Conservation (phyloP, 805 yeast species). For the Priceomyces haplophilus region DNA sequence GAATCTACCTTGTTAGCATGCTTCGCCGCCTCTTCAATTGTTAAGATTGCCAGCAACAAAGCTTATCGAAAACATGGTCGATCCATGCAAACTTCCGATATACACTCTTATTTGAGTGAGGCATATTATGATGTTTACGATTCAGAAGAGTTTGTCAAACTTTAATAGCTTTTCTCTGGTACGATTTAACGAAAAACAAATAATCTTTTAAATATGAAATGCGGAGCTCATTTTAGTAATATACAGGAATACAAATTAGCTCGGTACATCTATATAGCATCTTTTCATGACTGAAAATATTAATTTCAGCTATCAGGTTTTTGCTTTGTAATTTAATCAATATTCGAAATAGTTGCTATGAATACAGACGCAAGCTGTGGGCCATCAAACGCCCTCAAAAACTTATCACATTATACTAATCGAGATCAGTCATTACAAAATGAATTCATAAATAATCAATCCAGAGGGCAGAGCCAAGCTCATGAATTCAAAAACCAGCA, state of each 20-base stretch:
- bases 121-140: conserved; percentile 54
- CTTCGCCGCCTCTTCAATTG: conserved; percentile 67
- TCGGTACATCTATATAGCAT: neutral
- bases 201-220: too few species aligned
- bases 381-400: conserved; percentile 43
- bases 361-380: conserved; percentile 34
- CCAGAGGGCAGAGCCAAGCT: conserved; percentile 6
- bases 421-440: conserved; percentile 39
- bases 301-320: too few species aligned
- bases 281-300: too few species aligned
- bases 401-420: conserved; percentile 39
- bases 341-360: neutral
- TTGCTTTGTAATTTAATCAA: too few species aligned
- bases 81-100: conserved; percentile 81
- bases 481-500: conserved; percentile 16
- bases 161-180: conserved; percentile 6
- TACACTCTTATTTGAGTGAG: conserved; percentile 64
- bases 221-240: too few species aligned
- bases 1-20: conserved; percentile 52
- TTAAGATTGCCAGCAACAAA: conserved; percentile 58
- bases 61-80: conserved; percentile 70
- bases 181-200: too few species aligned
- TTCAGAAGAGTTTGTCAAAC: conserved; percentile 14
- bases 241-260: neutral
- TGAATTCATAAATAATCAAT: conserved; percentile 19